Evolutionary conservation across 1,139 yeast genomes (phyloP).

Genomic region (Hyphopichia pseudoburtonii): DNA sequence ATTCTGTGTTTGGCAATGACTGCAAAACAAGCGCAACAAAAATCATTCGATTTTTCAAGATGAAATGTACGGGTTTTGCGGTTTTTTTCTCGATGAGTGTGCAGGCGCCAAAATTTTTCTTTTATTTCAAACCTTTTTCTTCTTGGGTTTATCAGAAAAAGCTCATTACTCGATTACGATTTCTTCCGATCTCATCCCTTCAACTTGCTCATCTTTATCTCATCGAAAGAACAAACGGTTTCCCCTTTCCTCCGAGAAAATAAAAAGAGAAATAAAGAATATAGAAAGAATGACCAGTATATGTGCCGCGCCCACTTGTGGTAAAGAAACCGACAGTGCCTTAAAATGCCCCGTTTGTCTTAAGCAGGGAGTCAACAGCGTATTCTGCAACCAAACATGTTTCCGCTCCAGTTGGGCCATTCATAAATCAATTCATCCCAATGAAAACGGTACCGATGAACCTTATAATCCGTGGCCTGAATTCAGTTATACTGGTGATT

Average conservation of each 20-base stretch:
- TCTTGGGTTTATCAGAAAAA: too few species aligned
- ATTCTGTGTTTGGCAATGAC: too few species aligned
- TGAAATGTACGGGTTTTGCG: too few species aligned
- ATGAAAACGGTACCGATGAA: slow-evolving; percentile 41
- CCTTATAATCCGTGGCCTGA: slow-evolving; percentile 85
- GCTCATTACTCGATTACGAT: too few species aligned
- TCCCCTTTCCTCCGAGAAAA: too few species aligned
- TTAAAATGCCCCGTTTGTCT: slow-evolving; percentile 92
- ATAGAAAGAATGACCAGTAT: slow-evolving; percentile 17
- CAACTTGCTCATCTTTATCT: too few species aligned
- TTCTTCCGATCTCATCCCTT: too few species aligned
- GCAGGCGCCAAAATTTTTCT: too few species aligned
- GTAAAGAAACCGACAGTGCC: slow-evolving; percentile 70
- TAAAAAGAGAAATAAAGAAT: neutral
- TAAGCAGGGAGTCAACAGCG: slow-evolving; percentile 60
- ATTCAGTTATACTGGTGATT: slow-evolving; percentile 67
- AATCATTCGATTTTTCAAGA: too few species aligned
- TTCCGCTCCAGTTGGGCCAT: slow-evolving; percentile 71
- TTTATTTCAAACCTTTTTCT: too few species aligned
- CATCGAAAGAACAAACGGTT: neutral
- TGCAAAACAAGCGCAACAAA: too few species aligned
- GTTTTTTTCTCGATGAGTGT: too few species aligned
- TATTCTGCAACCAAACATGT: slow-evolving; percentile 84
- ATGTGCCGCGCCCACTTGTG: slow-evolving; percentile 82
- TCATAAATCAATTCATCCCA: slow-evolving; percentile 53